phyloP scores from a whole-genome alignment of 2,329 filamentous ascomycete genomes.

The Colletotrichum siamense region DNA sequence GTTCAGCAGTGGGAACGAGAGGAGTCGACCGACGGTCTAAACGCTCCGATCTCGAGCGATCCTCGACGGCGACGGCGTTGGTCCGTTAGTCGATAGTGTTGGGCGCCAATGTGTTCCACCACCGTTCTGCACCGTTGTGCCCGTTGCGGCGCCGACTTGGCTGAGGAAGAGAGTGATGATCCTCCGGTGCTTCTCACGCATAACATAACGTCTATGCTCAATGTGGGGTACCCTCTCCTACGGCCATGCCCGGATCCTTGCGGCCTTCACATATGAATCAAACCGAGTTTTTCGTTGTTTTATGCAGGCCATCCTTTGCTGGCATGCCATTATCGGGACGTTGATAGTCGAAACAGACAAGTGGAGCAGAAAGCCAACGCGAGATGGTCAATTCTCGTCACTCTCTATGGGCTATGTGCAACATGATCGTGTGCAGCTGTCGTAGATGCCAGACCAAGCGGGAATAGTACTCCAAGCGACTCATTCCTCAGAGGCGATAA shows the following conservation, averaged over 20 bases:
- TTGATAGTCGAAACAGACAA: background rate
- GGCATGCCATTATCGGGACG: background rate
- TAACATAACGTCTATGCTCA: background rate
- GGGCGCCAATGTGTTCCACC: background rate
- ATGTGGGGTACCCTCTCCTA: background rate
- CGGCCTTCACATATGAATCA: background rate
- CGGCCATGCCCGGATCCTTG: background rate
- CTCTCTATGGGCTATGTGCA: background rate
- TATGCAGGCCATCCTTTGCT: background rate
- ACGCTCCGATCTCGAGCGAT: conserved; percentile 3
- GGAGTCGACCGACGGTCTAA: background rate
- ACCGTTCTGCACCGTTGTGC: background rate
- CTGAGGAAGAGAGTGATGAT: background rate
- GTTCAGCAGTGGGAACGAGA: background rate
- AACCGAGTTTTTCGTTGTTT: background rate
- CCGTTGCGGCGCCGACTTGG: background rate
- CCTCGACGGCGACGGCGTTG: background rate
- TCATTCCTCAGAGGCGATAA: background rate
- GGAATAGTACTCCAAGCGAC: background rate
- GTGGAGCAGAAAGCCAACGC: background rate
- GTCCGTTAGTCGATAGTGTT: background rate
- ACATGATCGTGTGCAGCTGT: background rate
- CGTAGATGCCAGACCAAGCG: background rate
- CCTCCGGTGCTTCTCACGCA: background rate
- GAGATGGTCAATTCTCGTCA: background rate